Evolutionary conservation across 345 rosid species (phyloP).

Genomic region (Hibiscus syriacus): DNA sequence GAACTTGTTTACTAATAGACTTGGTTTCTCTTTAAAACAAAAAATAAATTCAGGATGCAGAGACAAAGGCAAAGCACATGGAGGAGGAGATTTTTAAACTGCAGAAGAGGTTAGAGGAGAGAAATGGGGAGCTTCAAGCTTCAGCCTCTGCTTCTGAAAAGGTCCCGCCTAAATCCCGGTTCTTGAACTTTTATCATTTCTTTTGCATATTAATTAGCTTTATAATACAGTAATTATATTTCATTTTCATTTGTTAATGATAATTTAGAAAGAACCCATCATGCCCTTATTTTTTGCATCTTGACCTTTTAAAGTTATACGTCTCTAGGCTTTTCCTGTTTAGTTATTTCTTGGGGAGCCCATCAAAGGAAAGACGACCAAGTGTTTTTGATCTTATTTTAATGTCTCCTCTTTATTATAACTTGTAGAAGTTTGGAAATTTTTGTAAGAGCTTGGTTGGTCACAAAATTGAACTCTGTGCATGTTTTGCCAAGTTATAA

Average conservation of each 20-base stretch:
- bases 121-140: constrained; percentile 48
- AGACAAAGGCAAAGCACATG: constrained; percentile 59
- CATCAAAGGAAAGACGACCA: constrained; percentile 11
- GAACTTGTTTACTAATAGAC: not conserved
- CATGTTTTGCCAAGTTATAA: too few species aligned
- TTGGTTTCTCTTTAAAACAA: not conserved
- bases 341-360: constrained; percentile 24
- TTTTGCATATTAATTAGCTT: not conserved
- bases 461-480: not conserved
- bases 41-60: constrained; percentile 53
- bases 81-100: constrained; percentile 47
- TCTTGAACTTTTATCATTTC: not conserved
- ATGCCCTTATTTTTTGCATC: not conserved
- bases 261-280: constrained; percentile 4
- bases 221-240: not conserved
- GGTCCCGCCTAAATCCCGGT: constrained; percentile 29
- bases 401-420: not conserved
- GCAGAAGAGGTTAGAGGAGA: constrained; percentile 50
- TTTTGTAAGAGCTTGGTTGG: not conserved
- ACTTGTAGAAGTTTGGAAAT: constrained; percentile 4
- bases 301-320: not conserved
- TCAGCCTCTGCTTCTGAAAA: constrained; percentile 64
- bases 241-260: not conserved
- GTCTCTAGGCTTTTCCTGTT: constrained; percentile 18
- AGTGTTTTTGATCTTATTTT: constrained; percentile 2